Evolutionary conservation across 1,284 basidiomycete species (phyloP).

Genomic region (Filobasidium uniguttulatum): DNA sequence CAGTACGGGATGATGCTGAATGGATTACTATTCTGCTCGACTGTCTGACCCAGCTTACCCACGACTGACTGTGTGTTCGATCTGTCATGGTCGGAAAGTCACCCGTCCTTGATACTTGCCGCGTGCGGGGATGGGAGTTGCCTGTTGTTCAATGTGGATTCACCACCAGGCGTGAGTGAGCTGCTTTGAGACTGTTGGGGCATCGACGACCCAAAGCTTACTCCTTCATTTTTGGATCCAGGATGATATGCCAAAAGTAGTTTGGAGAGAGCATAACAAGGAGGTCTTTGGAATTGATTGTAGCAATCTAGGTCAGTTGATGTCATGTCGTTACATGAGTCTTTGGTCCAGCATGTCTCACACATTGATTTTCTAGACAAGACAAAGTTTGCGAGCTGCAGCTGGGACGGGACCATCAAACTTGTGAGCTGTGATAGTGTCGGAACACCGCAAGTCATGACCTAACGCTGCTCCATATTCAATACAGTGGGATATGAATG

Average conservation of each 20-base stretch:
- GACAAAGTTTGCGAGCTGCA: slow-evolving; percentile 70
- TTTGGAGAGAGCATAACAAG: slow-evolving; percentile 84
- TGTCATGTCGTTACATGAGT: too few species aligned
- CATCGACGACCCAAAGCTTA: too few species aligned
- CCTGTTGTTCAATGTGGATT: slow-evolving; percentile 76
- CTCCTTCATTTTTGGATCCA: too few species aligned
- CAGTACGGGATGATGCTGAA: not conserved
- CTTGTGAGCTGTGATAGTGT: slow-evolving; percentile 47
- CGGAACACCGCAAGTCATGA: not conserved
- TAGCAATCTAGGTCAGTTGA: slow-evolving; percentile 54
- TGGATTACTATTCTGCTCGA: not conserved
- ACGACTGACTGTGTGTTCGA: slow-evolving; percentile 90
- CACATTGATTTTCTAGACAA: slow-evolving; percentile 45
- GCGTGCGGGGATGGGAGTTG: slow-evolving; percentile 84
- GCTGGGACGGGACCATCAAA: slow-evolving; percentile 87
- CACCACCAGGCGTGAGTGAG: too few species aligned
- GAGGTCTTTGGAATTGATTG: slow-evolving; percentile 95
- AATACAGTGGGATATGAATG: slow-evolving; percentile 70
- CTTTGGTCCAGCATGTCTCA: not conserved
- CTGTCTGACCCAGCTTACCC: slow-evolving; percentile 52
- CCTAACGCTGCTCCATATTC: not conserved
- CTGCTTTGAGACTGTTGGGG: too few species aligned
- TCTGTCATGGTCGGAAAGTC: slow-evolving; percentile 69
- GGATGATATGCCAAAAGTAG: slow-evolving; percentile 56
- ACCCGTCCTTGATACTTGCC: slow-evolving; percentile 60